Evolutionary conservation across 108 stramenopile species (phyloP), one percentile per base, ranked within the genome.

Genomic region (Heterococcus sp.): DNA sequence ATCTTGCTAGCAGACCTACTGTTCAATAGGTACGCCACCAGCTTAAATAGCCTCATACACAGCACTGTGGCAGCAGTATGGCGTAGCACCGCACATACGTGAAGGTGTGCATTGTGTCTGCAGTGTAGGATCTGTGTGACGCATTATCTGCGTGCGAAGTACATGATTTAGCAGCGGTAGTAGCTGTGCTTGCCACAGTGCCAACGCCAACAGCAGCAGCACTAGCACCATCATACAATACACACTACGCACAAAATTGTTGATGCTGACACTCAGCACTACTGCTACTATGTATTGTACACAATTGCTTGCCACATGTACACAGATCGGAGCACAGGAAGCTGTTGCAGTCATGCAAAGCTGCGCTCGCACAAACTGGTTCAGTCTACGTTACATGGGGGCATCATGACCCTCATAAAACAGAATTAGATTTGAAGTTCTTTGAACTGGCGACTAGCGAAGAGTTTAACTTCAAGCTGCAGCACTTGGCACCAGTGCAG

Each of bases 341-440:
- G 63, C 63, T 78, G 76, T 39, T 78, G 29, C n/a, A 78, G 70
- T 69, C 68, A 1, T 77, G 76, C 76, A 37, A 31, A 68, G 27
- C 28, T 11, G 67, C 67, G 32, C 76, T 77, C 35, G 71, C 28
- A n/a, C 71, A 35, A 14, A 35, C 1, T 27, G 67, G 68, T 33
- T 58, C 76, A 21, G 68, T 68, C 33, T 85, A 71, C 58, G 84
- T 85, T 28, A 72, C 46, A 35, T 85, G 72, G 71, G 46, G 66
- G 2, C 84, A 85, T 36, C 84, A 85, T 73, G 84, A 85, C 38
- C 84, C 84, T 11, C 32, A 30, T 2, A 85, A 85, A 72, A 64
- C 68, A 4, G 30, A 30, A 34, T 30, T 85, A 35, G 84, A 85
- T 68, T 32, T 85, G 75, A 46, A 71, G 63, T 85, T 85, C 46